Base-by-base conservation (phyloP, 805 yeast genomes). In the Candida boidinii region DNA sequence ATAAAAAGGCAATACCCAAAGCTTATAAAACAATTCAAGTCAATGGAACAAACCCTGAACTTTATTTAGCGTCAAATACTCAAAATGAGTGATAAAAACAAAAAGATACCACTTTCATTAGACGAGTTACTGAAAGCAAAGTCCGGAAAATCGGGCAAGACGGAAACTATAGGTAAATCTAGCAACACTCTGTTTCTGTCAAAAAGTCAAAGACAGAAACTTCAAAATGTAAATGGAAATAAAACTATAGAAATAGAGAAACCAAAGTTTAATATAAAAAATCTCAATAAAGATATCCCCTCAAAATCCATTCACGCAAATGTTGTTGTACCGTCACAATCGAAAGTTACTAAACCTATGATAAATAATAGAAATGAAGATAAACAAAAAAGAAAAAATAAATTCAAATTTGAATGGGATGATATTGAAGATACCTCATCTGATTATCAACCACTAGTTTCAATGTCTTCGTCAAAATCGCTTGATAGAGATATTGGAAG, bases 331-430 rank as follows among this genome's bases (percentile, higher is more conserved):
- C n/a, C n/a, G n/a, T n/a, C n/a, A n/a, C n/a, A n/a, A n/a, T n/a
- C n/a, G n/a, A n/a, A n/a, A n/a, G n/a, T n/a, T n/a, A n/a, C 13
- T 23, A 24, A 16, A 15, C 18, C 9, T 35, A 17, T 14, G 23
- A 26, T 17, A 22, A 17, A 9, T 11, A 4, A 14, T 9, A 19
- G 13, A 26, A 24, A 18, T 5, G 17, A 15, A 12, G 16, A n/a
- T 5, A 35, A 25, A n/a, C 26, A 25, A 5, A 26, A 18, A 13
- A 42, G 41, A 10, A 40, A 44, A 7, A 46, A 45, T 17, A 68
- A 66, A 42, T 83, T 80, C 53, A 61, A 64, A 8, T 83, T 84
- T 53, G 79, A 70, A 10, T 85, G 95, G 94, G 66, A 68, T 37
- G 60, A 56, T 1, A 61, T 62, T 0, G 92, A 82, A 11, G 95